Conservation (phyloP, 495 filamentous ascomycete genomes). For the Penicillium dipodomyicola region DNA sequence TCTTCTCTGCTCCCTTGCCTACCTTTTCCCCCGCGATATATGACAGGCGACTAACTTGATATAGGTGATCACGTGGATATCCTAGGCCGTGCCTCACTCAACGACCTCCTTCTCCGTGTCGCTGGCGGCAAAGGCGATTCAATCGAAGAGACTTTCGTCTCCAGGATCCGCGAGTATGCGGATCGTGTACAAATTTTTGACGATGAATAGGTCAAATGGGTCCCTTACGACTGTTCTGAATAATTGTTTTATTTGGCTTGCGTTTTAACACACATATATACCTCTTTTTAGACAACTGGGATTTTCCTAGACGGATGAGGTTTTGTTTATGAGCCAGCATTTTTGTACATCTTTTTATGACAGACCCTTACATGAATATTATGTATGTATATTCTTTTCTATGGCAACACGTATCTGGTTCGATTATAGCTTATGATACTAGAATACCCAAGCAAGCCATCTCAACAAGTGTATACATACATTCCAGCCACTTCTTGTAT, state of each 20-base stretch:
- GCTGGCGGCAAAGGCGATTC: conserved; percentile 82
- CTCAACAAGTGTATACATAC: not conserved
- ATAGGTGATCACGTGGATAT: conserved; percentile 94
- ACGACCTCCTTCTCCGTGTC: conserved; percentile 84
- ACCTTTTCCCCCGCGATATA: not conserved
- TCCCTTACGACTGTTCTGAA: not conserved
- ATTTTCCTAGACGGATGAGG: conserved; percentile 3
- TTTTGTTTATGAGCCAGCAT: not conserved
- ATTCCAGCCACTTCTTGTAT: not conserved
- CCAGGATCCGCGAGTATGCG: conserved; percentile 76
- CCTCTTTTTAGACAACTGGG: not conserved
- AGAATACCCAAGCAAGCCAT: not conserved
- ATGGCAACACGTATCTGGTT: not conserved
- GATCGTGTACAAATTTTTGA: conserved; percentile 75
- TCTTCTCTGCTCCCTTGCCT: not conserved
- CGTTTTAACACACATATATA: conserved; percentile 1
- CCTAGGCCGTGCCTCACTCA: conserved; percentile 79
- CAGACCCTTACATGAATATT: not conserved
- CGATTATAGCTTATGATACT: not conserved
- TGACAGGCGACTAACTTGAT: conserved; percentile 1
- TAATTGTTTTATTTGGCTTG: not conserved
- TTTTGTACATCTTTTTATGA: conserved; percentile 6
- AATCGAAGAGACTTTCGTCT: conserved; percentile 74
- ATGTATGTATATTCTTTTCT: not conserved
- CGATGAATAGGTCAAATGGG: conserved; percentile 40